phyloP scores from a whole-genome alignment of 1,284 basidiomycete species.

The Irpex sp. region DNA sequence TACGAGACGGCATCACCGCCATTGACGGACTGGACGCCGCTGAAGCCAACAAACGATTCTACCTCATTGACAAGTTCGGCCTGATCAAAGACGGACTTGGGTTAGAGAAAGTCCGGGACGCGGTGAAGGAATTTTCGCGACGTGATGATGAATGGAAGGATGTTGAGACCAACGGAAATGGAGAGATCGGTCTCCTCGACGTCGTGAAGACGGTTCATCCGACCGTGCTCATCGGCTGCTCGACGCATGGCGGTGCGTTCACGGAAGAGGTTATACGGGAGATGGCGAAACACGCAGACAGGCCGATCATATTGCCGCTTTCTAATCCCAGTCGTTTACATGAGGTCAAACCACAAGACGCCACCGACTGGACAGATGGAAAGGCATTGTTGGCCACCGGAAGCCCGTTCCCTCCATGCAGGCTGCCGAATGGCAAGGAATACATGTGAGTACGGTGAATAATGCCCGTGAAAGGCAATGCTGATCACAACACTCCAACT shows the following conservation, averaged over 20 bases:
- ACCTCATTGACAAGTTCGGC: conserved; percentile 60
- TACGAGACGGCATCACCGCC: conserved; percentile 74
- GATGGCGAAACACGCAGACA: conserved; percentile 65
- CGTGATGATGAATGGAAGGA: conserved; percentile 51
- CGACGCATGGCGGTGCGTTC: conserved; percentile 79
- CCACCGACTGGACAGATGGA: conserved; percentile 74
- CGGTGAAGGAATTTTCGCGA: conserved; percentile 52
- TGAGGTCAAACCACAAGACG: conserved; percentile 73
- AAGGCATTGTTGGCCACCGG: conserved; percentile 79
- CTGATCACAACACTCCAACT: not conserved
- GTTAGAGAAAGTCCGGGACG: conserved; percentile 43
- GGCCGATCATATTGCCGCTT: conserved; percentile 80
- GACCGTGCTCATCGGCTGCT: conserved; percentile 81
- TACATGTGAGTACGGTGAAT: conserved; percentile 46
- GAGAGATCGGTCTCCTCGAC: conserved; percentile 55
- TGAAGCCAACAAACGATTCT: conserved; percentile 66
- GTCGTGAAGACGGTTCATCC: conserved; percentile 66
- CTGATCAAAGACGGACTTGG: conserved; percentile 51
- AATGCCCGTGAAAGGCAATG: not conserved
- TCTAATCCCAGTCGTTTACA: conserved; percentile 79
- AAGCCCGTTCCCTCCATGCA: conserved; percentile 77
- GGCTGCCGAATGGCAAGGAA: conserved; percentile 63
- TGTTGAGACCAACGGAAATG: conserved; percentile 34
- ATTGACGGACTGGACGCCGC: conserved; percentile 52
- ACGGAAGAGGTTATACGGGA: conserved; percentile 70